Evolutionary conservation across 108 stramenopile genomes (phyloP).

Genomic region (Nitzschia inconspicua): DNA sequence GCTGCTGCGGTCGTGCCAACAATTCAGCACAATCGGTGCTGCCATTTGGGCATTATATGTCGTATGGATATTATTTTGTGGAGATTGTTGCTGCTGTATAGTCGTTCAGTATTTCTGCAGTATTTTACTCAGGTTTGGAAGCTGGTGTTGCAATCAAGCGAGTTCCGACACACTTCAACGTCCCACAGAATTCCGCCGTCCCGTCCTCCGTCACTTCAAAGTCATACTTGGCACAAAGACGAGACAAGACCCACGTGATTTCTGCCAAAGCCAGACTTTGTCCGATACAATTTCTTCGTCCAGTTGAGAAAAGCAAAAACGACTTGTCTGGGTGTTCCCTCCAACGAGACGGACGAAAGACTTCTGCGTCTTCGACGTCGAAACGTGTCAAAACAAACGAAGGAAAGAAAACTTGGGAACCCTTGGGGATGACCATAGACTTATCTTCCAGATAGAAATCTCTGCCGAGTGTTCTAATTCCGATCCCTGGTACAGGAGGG

Average conservation of each 20-base stretch:
- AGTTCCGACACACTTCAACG: constrained; percentile 25
- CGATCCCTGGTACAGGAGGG: constrained; percentile 19
- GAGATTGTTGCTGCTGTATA: no score
- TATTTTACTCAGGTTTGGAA: no score
- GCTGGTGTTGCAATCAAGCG: constrained; percentile 18
- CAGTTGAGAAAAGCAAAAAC: constrained; percentile 40
- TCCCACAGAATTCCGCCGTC: constrained; percentile 2
- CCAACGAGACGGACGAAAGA: constrained; percentile 47
- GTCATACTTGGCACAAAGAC: constrained; percentile 30
- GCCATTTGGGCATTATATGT: no score
- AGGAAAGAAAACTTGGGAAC: constrained; percentile 22
- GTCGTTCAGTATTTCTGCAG: no score
- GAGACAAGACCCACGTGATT: constrained; percentile 35
- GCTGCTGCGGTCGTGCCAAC: no score
- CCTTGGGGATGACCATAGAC: constrained; percentile 41
- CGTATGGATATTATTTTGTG: no score
- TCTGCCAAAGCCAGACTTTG: constrained; percentile 43
- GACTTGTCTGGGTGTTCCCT: constrained; percentile 25
- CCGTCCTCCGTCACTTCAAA: constrained; percentile 24
- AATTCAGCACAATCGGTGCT: no score
- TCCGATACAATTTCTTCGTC: constrained; percentile 41
- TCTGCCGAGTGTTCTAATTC: constrained; percentile 14
- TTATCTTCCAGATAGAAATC: constrained; percentile 32
- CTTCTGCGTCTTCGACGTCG: constrained; percentile 39
- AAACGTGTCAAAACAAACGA: constrained; percentile 26